These are phyloP conservation scores for Colletotrichum sp. DNA, from an alignment of 2,329 filamentous ascomycete genomes.

Conservation along the genomic window DNA sequence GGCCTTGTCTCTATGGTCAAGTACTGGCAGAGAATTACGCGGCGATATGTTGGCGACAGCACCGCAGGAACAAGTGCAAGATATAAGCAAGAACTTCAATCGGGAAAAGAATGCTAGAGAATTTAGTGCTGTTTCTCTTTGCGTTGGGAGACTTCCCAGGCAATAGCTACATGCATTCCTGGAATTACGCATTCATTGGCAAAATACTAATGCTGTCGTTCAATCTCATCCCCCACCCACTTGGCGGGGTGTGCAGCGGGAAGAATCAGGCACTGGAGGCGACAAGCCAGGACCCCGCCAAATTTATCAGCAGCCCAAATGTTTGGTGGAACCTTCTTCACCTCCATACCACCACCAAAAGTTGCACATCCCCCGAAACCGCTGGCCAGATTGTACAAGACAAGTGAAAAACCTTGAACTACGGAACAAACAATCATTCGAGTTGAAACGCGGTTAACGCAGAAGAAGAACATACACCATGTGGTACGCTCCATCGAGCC, in stretches of 20 bases:
- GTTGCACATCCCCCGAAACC: background rate
- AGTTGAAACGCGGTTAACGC: background rate
- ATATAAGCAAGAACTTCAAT: background rate
- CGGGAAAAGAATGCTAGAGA: background rate
- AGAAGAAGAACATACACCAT: conserved; percentile 26
- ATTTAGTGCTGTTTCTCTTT: background rate
- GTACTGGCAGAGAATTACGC: background rate
- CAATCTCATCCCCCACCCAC: background rate
- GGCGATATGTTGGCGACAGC: background rate
- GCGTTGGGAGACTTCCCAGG: background rate
- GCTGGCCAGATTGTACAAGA: background rate
- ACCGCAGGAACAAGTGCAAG: background rate
- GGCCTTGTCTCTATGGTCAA: background rate
- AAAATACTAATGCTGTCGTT: background rate
- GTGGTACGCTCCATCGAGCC: conserved; percentile 37
- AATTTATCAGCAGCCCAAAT: conserved; percentile 23
- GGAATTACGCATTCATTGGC: background rate
- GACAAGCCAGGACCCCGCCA: conserved; percentile 16
- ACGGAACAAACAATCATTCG: background rate
- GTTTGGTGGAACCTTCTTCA: conserved; percentile 5
- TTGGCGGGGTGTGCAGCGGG: conserved; percentile 11
- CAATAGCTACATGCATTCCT: background rate
- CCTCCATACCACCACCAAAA: background rate
- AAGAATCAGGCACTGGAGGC: background rate
- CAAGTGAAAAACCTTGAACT: background rate